Conservation (phyloP, 148 eudicot genomes). For the Camellia granthamiana region DNA sequence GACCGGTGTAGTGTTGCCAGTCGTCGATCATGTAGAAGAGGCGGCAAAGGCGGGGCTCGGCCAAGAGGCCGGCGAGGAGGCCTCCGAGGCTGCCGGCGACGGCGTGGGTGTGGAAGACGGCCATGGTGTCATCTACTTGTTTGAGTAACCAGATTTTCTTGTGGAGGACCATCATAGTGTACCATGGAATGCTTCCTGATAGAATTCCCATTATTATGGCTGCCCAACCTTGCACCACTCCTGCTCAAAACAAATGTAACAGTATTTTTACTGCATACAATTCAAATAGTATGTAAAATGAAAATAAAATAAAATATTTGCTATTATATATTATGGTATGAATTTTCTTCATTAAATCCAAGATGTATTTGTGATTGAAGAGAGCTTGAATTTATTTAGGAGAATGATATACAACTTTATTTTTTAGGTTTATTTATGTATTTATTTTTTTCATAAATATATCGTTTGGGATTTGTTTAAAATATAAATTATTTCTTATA, state of each 20-base stretch:
- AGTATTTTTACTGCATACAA: too few species aligned
- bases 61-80: slow-evolving; percentile 34
- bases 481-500: too few species aligned
- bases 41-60: slow-evolving; percentile 33
- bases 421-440: too few species aligned
- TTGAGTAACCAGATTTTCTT: slow-evolving; percentile 32
- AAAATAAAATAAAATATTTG: too few species aligned
- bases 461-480: too few species aligned
- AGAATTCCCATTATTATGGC: slow-evolving; percentile 42
- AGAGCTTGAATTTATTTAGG: too few species aligned
- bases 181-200: slow-evolving; percentile 49
- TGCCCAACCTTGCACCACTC: slow-evolving; percentile 52
- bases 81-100: slow-evolving; percentile 43
- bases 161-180: slow-evolving; percentile 48
- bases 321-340: too few species aligned
- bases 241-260: slow-evolving; percentile 9
- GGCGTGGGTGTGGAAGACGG: slow-evolving; percentile 47
- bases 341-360: too few species aligned
- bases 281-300: too few species aligned
- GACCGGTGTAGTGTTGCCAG: slow-evolving; percentile 31
- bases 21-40: slow-evolving; percentile 21
- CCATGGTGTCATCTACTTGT: slow-evolving; percentile 48
- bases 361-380: too few species aligned
- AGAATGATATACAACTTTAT: too few species aligned
- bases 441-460: too few species aligned